Base-by-base conservation (phyloP, 2,329 filamentous ascomycete species). In the Nigrospora osmanthi region DNA sequence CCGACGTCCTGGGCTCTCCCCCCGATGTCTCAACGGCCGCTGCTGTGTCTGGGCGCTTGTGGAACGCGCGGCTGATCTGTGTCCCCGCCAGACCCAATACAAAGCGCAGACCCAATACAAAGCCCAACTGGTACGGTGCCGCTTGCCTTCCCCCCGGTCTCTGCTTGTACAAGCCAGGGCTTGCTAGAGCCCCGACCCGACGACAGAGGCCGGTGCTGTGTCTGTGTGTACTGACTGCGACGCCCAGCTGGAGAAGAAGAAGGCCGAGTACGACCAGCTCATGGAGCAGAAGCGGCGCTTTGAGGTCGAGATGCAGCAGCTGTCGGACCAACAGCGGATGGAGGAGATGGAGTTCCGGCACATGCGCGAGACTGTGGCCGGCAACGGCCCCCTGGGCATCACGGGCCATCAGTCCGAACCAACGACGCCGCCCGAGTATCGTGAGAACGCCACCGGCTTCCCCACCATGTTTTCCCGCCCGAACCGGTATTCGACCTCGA, bases 381-480 rank as follows among this genome's bases (percentile, higher is more conserved):
- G 78, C 51, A 73, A 75, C 47, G 69, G 65, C 53, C 62, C 53
- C 56, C 71, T 66, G 47, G 62, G 74, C 56, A 67, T 74, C 49
- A 73, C 81, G 49, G 87, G 87, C 44, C 86, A 90, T 57, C 87
- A 94, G 61, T 95, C 88, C 55, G 91, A 97, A 68, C 93, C 93
- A 14, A 96, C 93, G 2, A 98, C 93, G 17, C 93, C 93, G 17
- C 93, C 93, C 31, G 93, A 97, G 64, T 91, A 93, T 64, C 84
- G 83, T 55, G 89, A 95, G 52, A 81, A 69, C 12, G 64, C 64
- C 47, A 72, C 80, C 49, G 84, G 83, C 37, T 91, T 95, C 58
- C 82, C 86, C 45, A 82, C 81, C 57, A 81, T 86, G 53, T 87
- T 93, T 60, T 89, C 88, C 45, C 81, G 89, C 36, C 87, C 89